Percentiles rank a stretch among this genome's conserved stretches.
These are phyloP conservation scores for Fragaria vesca DNA, from an alignment of 306 rosid genomes.

Conservation along the genomic window DNA sequence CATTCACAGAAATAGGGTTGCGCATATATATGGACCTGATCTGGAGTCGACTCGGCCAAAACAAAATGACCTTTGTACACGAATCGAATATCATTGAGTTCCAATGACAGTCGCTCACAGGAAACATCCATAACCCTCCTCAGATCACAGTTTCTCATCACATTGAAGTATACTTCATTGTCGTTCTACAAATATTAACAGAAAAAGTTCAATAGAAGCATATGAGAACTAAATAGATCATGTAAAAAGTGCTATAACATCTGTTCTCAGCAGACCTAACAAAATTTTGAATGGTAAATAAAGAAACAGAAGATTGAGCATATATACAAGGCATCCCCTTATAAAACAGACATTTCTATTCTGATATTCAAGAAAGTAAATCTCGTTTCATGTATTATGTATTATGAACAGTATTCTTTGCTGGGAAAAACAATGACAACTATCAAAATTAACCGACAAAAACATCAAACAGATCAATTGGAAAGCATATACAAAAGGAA, in stretches of 20 bases:
- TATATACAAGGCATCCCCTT: too few relatives aligned
- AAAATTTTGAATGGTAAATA: not conserved
- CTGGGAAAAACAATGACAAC: too few relatives aligned
- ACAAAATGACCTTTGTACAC: conserved; percentile 66
- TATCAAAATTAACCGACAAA: too few relatives aligned
- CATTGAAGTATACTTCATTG: conserved; percentile 68
- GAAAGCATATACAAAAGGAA: not conserved
- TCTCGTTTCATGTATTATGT: too few relatives aligned
- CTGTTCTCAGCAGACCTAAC: not conserved
- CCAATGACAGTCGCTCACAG: conserved; percentile 64
- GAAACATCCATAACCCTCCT: conserved; percentile 61
- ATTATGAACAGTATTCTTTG: too few relatives aligned
- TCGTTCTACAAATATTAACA: conserved; percentile 46
- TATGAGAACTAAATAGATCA: too few relatives aligned
- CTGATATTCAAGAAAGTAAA: not conserved
- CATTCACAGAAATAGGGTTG: not conserved
- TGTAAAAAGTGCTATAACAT: not conserved
- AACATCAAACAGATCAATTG: not conserved
- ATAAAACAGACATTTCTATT: too few relatives aligned
- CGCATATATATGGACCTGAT: not conserved
- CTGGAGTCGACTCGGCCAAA: conserved; percentile 62
- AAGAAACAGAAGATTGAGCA: not conserved
- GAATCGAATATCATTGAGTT: conserved; percentile 58
- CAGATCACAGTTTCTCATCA: conserved; percentile 60
- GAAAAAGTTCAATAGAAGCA: not conserved